Evolutionary conservation across 2,329 filamentous ascomycete species (phyloP).

Genomic region (Rachicladosporium sp.): DNA sequence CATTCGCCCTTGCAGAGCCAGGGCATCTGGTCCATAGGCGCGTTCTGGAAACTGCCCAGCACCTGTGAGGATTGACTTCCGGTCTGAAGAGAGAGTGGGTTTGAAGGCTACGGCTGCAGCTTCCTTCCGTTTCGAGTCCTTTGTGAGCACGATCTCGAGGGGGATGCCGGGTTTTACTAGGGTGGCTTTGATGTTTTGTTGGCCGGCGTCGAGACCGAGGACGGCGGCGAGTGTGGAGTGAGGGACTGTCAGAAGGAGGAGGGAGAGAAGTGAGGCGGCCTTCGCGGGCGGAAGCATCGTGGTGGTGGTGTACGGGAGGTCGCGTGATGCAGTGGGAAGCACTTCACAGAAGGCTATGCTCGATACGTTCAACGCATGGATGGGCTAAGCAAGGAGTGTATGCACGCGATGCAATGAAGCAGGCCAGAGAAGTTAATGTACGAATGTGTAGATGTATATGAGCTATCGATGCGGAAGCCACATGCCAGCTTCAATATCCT

Average conservation of each 20-base stretch:
- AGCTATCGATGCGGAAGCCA: too few species aligned
- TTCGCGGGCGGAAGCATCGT: too few species aligned
- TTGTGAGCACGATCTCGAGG: conserved; percentile 93
- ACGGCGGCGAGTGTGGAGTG: conserved; percentile 61
- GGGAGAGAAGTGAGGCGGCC: conserved; percentile 24
- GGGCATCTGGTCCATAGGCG: conserved; percentile 81
- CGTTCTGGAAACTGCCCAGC: conserved; percentile 61
- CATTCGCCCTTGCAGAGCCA: conserved; percentile 75
- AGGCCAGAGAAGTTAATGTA: too few species aligned
- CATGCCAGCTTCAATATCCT: too few species aligned
- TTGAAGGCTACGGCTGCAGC: conserved; percentile 87
- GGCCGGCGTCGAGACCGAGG: conserved; percentile 85
- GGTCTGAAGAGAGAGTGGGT: conserved; percentile 49
- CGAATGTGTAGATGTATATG: too few species aligned
- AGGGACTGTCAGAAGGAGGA: conserved; percentile 41
- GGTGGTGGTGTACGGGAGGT: too few species aligned
- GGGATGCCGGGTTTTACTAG: conserved; percentile 94
- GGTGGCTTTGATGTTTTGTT: conserved; percentile 91
- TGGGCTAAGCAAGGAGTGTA: too few species aligned
- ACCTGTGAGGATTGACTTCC: conserved; percentile 40
- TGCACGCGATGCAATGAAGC: too few species aligned
- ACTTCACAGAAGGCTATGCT: too few species aligned
- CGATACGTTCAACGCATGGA: too few species aligned
- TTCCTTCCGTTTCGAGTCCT: conserved; percentile 96
- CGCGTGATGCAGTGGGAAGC: too few species aligned